A percentile compares a stretch with the other conserved stretches of the same genome.
phyloP scores from a whole-genome alignment of 805 yeast species.

The Monosporozyma servazzii region DNA sequence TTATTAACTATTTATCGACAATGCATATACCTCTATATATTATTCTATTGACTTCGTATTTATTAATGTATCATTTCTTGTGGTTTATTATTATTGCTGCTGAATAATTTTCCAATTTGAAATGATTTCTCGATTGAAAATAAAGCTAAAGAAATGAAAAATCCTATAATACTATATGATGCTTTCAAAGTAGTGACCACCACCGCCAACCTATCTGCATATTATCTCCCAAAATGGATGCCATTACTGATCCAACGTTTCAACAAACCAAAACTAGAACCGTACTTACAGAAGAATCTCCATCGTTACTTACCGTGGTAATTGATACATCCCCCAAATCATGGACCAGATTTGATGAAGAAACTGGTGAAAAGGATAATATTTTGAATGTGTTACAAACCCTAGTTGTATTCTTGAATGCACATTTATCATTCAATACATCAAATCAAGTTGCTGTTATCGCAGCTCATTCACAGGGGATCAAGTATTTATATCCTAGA shows the following conservation, averaged over 20 bases:
- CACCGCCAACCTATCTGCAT: neutral
- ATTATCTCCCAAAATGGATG: conserved; percentile 21
- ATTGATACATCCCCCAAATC: conserved; percentile 63
- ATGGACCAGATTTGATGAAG: conserved; percentile 32
- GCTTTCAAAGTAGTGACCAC: neutral
- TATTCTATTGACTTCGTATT: too few relatives aligned
- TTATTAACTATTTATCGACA: neutral
- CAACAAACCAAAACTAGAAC: conserved; percentile 19
- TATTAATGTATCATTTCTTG: neutral
- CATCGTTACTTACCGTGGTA: conserved; percentile 70
- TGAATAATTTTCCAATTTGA: neutral
- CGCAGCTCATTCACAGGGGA: conserved; percentile 63
- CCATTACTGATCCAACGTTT: conserved; percentile 30
- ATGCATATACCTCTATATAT: neutral
- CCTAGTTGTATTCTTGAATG: conserved; percentile 68
- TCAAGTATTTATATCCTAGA: conserved; percentile 61
- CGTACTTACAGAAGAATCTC: conserved; percentile 45
- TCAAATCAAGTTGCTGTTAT: conserved; percentile 77
- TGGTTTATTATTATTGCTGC: neutral
- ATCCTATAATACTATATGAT: neutral
- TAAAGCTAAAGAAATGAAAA: neutral
- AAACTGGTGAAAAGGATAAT: conserved; percentile 30
- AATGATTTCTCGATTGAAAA: neutral
- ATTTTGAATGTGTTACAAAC: conserved; percentile 55
- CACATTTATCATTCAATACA: conserved; percentile 78